Evolutionary conservation across 2,329 filamentous ascomycete genomes (phyloP).

Genomic region (Acarospora socialis): DNA sequence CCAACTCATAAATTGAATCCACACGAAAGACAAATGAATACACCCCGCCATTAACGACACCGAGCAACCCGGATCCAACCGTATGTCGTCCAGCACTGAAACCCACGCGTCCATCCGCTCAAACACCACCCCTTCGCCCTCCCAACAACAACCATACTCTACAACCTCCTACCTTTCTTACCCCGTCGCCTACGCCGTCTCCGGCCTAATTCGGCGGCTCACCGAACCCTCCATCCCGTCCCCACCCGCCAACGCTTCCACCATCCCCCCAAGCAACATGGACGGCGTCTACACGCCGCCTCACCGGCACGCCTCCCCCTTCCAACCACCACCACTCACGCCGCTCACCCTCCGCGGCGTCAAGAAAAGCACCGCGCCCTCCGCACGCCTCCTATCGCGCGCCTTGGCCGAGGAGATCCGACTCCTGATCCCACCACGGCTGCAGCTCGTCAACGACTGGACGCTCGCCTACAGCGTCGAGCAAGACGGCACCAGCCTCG

Average conservation of each 20-base stretch:
- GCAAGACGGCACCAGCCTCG: conserved; percentile 75
- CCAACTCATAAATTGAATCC: too few species aligned
- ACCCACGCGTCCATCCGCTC: conserved; percentile 13
- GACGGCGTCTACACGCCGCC: conserved; percentile 46
- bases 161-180: conserved; percentile 35
- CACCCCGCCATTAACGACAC: too few species aligned
- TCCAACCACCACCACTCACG: conserved; percentile 78
- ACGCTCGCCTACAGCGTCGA: conserved; percentile 76
- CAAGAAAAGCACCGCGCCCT: conserved; percentile 41
- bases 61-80: too few species aligned
- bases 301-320: conserved; percentile 55
- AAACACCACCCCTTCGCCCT: conserved; percentile 14
- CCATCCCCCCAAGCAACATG: conserved; percentile 11
- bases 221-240: conserved; percentile 26
- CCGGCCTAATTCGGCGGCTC: conserved; percentile 55
- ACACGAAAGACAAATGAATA: too few species aligned
- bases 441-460: conserved; percentile 84
- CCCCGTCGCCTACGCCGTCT: conserved; percentile 38
- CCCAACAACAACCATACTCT: too few species aligned
- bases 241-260: conserved; percentile 13
- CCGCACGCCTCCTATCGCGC: conserved; percentile 52
- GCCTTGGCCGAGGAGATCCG: conserved; percentile 85
- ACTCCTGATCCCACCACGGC: conserved; percentile 67
- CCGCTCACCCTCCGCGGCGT: conserved; percentile 60
- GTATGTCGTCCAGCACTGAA: too few species aligned